Conservation (phyloP, 331 rosid genomes). For the Rhamnella rubrinervis region DNA sequence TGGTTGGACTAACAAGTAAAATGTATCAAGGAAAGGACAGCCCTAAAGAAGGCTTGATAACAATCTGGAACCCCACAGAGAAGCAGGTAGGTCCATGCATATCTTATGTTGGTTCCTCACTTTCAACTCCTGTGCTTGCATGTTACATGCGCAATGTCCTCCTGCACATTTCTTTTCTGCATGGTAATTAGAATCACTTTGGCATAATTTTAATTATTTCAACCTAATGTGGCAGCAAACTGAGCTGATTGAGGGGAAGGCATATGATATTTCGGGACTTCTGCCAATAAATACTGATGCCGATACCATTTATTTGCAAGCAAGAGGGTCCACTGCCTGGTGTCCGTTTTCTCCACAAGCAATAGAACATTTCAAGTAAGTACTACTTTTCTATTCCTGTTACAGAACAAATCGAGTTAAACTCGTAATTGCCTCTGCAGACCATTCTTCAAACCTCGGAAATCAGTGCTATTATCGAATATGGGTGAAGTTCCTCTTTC, state of each 20-base stretch:
- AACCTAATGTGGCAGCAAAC: conserved; percentile 47
- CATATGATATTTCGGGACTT: conserved; percentile 75
- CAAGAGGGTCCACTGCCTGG: conserved; percentile 76
- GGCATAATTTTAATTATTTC: conserved; percentile 4
- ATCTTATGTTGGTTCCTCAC: not conserved
- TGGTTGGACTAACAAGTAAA: conserved; percentile 67
- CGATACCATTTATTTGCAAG: conserved; percentile 59
- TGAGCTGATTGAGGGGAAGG: conserved; percentile 83
- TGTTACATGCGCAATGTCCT: not conserved
- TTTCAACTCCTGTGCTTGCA: not conserved
- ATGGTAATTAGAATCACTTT: conserved; percentile 1
- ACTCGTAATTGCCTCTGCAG: conserved; percentile 38
- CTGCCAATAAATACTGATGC: conserved; percentile 53
- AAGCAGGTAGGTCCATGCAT: conserved; percentile 43
- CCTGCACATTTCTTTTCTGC: not conserved
- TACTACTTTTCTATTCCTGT: conserved; percentile 18
- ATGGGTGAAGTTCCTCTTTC: conserved; percentile 70
- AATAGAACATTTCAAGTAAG: conserved; percentile 58
- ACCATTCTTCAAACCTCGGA: conserved; percentile 59
- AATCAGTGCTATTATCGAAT: conserved; percentile 52
- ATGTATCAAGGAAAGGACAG: conserved; percentile 29
- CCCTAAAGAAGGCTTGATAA: conserved; percentile 68
- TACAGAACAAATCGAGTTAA: conserved; percentile 18
- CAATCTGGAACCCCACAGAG: conserved; percentile 89
- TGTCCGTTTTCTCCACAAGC: conserved; percentile 53